Conservation (phyloP, 495 filamentous ascomycete genomes). For the Penicillium lividum region DNA sequence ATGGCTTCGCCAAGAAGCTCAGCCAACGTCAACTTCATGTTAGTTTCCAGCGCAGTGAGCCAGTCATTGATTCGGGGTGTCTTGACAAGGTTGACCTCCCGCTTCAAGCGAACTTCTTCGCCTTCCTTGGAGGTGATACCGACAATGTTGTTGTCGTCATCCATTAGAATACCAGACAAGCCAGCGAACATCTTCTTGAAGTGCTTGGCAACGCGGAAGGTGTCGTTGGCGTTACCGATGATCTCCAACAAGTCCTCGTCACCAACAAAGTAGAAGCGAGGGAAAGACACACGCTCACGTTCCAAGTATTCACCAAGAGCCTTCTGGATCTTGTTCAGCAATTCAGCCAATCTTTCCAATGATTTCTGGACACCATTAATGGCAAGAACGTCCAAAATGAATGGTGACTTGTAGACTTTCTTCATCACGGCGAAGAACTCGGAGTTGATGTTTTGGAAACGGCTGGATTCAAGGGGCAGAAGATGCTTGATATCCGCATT, state of each 20-base stretch:
- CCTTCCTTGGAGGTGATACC: constrained; percentile 96
- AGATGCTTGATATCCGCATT: constrained; percentile 99
- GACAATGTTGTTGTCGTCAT: constrained; percentile 83
- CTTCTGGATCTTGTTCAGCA: constrained; percentile 99
- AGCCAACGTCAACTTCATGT: constrained; percentile 91
- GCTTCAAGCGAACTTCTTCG: constrained; percentile 83
- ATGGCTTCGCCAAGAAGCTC: constrained; percentile 87
- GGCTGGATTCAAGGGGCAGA: constrained; percentile 89
- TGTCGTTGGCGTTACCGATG: constrained; percentile 98
- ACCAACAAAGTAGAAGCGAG: constrained; percentile 98
- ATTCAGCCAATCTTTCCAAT: constrained; percentile 86
- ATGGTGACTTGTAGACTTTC: constrained; percentile 93
- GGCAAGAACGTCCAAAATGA: constrained; percentile 90
- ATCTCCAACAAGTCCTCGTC: constrained; percentile 99
- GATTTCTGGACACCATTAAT: constrained; percentile 96
- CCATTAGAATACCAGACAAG: constrained; percentile 83
- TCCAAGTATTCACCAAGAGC: constrained; percentile 98
- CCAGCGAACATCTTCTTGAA: constrained; percentile 99
- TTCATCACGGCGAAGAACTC: constrained; percentile 98
- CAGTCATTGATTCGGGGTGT: constrained; percentile 98
- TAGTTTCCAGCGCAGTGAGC: constrained; percentile 84
- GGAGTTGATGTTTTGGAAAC: constrained; percentile 98
- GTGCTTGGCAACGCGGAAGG: constrained; percentile 91
- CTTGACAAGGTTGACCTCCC: constrained; percentile 86
- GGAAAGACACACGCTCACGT: constrained; percentile 94